Percentiles rank a stretch among this genome's conserved stretches.
These are phyloP conservation scores for Begonia masoniana DNA, from an alignment of 306 rosid species.

Conservation along the genomic window DNA sequence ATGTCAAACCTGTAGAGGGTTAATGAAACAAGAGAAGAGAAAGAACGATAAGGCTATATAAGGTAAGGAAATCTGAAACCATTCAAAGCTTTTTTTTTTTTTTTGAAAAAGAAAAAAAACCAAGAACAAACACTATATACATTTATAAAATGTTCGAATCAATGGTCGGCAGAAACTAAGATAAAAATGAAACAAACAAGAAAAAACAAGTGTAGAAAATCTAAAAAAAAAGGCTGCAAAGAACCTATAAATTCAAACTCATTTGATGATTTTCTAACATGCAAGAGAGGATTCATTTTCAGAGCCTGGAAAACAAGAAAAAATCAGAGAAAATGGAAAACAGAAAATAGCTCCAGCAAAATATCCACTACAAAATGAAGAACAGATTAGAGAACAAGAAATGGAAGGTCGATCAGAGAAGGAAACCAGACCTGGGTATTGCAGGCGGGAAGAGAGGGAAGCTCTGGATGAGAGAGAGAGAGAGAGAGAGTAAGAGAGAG, in stretches of 20 bases:
- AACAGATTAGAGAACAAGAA: conserved; percentile 4
- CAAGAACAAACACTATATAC: no score
- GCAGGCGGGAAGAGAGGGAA: conserved; percentile 20
- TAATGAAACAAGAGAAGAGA: no score
- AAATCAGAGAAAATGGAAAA: not conserved
- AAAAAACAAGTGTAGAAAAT: not conserved
- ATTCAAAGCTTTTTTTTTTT: no score
- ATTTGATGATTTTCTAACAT: not conserved
- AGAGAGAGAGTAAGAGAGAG: conserved; percentile 14
- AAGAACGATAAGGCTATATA: no score
- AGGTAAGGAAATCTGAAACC: no score
- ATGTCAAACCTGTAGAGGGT: no score
- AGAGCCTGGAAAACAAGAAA: not conserved
- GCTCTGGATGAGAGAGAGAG: conserved; percentile 27
- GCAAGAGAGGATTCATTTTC: not conserved
- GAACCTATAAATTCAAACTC: not conserved
- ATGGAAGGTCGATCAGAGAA: conserved; percentile 6
- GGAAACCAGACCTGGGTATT: conserved; percentile 25
- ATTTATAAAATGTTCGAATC: no score
- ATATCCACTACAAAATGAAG: not conserved
- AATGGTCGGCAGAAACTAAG: not conserved
- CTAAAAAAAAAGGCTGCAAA: not conserved
- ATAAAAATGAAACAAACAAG: not conserved
- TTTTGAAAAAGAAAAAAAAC: no score
- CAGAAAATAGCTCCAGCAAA: not conserved